A percentile compares a stretch with the other conserved stretches of the same genome.
Evolutionary conservation across 1,284 basidiomycete genomes (phyloP).

Genomic region (Ganoderma sp.): DNA sequence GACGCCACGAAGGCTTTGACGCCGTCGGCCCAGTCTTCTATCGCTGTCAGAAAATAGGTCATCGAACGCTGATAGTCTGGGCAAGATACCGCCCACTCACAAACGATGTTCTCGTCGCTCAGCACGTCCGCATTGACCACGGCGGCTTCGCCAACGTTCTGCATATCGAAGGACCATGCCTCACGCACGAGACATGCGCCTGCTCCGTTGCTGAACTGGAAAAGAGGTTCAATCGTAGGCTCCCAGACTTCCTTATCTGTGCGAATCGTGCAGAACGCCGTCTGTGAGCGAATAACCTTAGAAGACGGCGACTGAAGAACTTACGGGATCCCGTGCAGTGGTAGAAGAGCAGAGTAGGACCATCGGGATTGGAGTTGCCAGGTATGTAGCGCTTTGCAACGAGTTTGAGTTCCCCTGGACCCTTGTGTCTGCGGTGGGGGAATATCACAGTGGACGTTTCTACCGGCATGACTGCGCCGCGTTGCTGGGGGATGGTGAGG

Average conservation of each 20-base stretch:
- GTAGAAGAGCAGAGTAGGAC: slow-evolving; percentile 20
- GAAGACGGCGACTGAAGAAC: neutral
- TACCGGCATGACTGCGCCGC: neutral
- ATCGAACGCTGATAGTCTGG: neutral
- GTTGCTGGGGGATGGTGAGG: neutral
- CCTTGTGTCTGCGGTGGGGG: slow-evolving; percentile 1
- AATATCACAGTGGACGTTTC: neutral
- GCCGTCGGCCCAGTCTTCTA: slow-evolving; percentile 29
- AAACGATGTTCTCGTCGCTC: slow-evolving; percentile 16
- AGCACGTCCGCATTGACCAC: slow-evolving; percentile 32
- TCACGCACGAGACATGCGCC: slow-evolving; percentile 34
- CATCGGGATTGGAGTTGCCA: neutral
- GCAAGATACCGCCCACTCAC: neutral
- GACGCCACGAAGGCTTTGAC: slow-evolving; percentile 28
- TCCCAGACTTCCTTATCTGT: slow-evolving; percentile 41
- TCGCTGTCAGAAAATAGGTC: slow-evolving; percentile 20
- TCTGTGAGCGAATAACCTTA: neutral
- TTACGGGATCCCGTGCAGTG: slow-evolving; percentile 23
- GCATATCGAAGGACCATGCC: slow-evolving; percentile 41
- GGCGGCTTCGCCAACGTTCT: slow-evolving; percentile 39
- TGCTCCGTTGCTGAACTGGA: slow-evolving; percentile 20
- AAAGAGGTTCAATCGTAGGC: slow-evolving; percentile 33
- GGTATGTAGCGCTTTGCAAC: slow-evolving; percentile 19
- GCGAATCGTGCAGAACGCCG: neutral
- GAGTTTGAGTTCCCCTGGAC: slow-evolving; percentile 5